These are phyloP conservation scores for Eimeria acervulina DNA, from an alignment of 169 alveolate species.

Conservation along the genomic window DNA sequence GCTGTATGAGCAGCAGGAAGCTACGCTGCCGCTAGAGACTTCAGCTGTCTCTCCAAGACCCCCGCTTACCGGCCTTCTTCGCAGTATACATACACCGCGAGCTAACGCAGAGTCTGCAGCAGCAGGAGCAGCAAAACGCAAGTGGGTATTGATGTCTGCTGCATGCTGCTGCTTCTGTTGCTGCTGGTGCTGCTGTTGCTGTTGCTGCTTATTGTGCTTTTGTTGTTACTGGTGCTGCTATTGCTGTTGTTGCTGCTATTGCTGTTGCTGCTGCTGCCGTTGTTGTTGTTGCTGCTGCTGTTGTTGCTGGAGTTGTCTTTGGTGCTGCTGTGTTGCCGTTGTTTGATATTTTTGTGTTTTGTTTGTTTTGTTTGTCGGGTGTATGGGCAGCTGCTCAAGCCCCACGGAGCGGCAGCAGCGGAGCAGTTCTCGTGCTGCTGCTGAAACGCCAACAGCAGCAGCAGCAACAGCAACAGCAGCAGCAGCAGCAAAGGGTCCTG, in stretches of 20 bases:
- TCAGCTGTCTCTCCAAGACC: conserved; percentile 24
- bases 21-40: neutral
- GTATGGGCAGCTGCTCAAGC: neutral
- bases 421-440: neutral
- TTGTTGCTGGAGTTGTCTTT: neutral
- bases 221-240: neutral
- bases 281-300: neutral
- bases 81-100: neutral
- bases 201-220: neutral
- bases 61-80: neutral
- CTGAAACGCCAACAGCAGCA: neutral
- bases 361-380: neutral
- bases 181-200: neutral
- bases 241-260: neutral
- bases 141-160: neutral
- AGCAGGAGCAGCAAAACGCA: conserved; percentile 38
- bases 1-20: conserved; percentile 54
- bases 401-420: neutral
- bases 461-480: conserved; percentile 54
- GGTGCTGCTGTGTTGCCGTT: too few species aligned
- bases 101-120: neutral
- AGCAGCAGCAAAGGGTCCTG: neutral
- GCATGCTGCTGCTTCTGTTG: too few species aligned
- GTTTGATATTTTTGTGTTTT: neutral
- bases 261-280: neutral